These are phyloP conservation scores for Paraleonurus japonicus DNA, from an alignment of 257 asterid genomes.

Conservation along the genomic window DNA sequence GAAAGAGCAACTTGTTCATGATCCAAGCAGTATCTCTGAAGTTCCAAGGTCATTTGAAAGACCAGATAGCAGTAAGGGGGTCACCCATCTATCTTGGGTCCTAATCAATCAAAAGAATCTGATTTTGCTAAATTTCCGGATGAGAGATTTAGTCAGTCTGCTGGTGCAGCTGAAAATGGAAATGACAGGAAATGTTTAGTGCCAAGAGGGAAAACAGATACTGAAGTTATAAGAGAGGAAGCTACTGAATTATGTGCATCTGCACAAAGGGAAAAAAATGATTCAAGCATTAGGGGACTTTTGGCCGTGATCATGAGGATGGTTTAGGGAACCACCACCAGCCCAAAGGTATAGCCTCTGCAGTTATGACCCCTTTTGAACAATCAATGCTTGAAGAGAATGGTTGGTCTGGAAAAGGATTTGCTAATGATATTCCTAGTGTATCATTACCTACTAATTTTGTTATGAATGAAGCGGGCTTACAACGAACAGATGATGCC, in stretches of 20 bases:
- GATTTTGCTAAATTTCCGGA: conserved; percentile 50
- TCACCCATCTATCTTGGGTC: conserved; percentile 36
- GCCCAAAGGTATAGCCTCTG: conserved; percentile 43
- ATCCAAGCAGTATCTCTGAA: conserved; percentile 51
- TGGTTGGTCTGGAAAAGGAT: conserved; percentile 52
- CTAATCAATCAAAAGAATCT: conserved; percentile 48
- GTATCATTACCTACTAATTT: conserved; percentile 40
- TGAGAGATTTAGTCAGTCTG: conserved; percentile 45
- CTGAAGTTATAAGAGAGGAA: conserved; percentile 51
- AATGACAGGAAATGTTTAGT: conserved; percentile 51
- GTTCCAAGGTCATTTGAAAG: conserved; percentile 51
- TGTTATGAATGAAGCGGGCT: conserved; percentile 43
- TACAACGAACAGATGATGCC: conserved; percentile 49
- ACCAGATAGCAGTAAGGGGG: conserved; percentile 50
- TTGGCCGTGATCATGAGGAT: conserved; percentile 44
- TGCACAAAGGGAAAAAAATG: conserved; percentile 48
- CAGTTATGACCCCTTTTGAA: conserved; percentile 42
- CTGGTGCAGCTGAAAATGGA: conserved; percentile 47
- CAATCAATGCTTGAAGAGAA: conserved; percentile 49
- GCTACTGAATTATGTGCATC: conserved; percentile 55
- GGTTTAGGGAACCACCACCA: conserved; percentile 47
- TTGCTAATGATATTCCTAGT: conserved; percentile 40
- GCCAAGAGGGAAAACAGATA: conserved; percentile 46
- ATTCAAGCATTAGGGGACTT: conserved; percentile 42
- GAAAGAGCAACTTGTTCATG: conserved; percentile 66